Percentiles rank a stretch among this genome's conserved stretches.
Conservation (phyloP, 495 filamentous ascomycete species). For the Aspergillus homomorphus region DNA sequence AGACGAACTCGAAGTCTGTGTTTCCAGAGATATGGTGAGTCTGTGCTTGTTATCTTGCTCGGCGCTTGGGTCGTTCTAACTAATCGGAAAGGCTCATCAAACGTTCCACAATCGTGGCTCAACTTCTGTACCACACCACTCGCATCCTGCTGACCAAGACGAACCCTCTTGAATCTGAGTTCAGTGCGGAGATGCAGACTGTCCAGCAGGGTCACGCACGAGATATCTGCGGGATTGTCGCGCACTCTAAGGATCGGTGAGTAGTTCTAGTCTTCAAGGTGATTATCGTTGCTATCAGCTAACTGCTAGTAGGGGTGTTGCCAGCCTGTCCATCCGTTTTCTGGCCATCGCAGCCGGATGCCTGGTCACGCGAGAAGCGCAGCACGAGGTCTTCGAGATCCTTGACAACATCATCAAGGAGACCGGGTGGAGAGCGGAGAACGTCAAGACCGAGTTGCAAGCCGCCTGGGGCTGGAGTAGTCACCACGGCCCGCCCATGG, state of each 20-base stretch:
- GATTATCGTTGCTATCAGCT: constrained; percentile 14
- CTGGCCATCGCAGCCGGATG: constrained; percentile 77
- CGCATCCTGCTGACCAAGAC: constrained; percentile 77
- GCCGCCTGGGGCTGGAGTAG: constrained; percentile 73
- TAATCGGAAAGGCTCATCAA: constrained; percentile 66
- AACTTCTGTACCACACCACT: constrained; percentile 88
- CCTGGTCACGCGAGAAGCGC: constrained; percentile 64
- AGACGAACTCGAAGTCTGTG: constrained; percentile 62
- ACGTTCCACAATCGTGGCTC: constrained; percentile 72
- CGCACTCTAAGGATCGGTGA: constrained; percentile 74
- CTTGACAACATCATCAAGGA: constrained; percentile 71
- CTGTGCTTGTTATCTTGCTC: too few species aligned
- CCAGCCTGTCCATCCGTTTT: constrained; percentile 71
- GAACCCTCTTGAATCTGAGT: constrained; percentile 62
- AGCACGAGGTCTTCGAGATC: constrained; percentile 78
- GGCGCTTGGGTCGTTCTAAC: constrained; percentile 11
- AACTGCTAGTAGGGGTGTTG: constrained; percentile 56
- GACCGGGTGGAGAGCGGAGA: constrained; percentile 73
- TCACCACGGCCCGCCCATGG: constrained; percentile 25
- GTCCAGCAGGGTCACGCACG: constrained; percentile 69
- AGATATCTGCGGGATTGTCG: constrained; percentile 82
- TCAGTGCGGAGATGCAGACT: constrained; percentile 58
- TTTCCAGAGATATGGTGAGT: constrained; percentile 88
- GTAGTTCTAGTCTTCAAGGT: constrained; percentile 13
- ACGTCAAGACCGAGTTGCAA: constrained; percentile 65